A percentile compares a stretch with the other conserved stretches of the same genome.
Evolutionary conservation across 768 basidiomycete genomes (phyloP).

Genomic region (Clavaria fumosa): DNA sequence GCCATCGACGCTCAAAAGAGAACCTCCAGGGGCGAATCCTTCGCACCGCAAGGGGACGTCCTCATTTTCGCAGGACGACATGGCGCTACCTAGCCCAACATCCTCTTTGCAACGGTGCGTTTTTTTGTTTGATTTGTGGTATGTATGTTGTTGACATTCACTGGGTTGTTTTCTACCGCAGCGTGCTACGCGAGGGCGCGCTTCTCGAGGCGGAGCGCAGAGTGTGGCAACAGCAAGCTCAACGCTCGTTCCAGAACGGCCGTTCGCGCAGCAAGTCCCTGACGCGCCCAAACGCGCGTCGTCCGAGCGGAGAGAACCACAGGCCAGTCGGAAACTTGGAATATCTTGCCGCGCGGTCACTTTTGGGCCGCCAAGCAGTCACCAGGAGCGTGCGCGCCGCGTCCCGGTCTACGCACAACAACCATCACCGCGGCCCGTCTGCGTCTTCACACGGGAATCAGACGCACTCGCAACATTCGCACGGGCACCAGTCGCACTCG

Average conservation of each 20-base stretch:
- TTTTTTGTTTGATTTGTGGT: slow-evolving; percentile 4
- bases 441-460: too few relatives aligned
- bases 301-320: slow-evolving; percentile 11
- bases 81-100: slow-evolving; percentile 41
- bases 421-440: too few relatives aligned
- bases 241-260: slow-evolving; percentile 48
- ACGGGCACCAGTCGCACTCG: too few relatives aligned
- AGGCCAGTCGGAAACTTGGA: slow-evolving; percentile 27
- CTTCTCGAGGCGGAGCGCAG: slow-evolving; percentile 46
- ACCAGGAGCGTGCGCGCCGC: slow-evolving; percentile 28
- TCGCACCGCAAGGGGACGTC: slow-evolving; percentile 27
- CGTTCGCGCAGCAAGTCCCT: slow-evolving; percentile 47
- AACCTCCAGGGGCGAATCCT: too few relatives aligned
- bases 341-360: slow-evolving; percentile 48
- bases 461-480: too few relatives aligned
- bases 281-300: slow-evolving; percentile 38
- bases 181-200: slow-evolving; percentile 53
- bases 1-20: too few relatives aligned
- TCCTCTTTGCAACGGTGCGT: slow-evolving; percentile 41
- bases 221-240: slow-evolving; percentile 51
- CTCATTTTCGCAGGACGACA: slow-evolving; percentile 46
- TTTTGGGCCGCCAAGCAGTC: slow-evolving; percentile 47
- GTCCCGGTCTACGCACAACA: slow-evolving; percentile 9
- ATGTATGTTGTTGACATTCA: background rate
- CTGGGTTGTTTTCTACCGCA: slow-evolving; percentile 17